Evolutionary conservation across 345 rosid genomes (phyloP), one percentile per base, ranked within the genome.

Genomic region (Diplotaxis tenuifolia): DNA sequence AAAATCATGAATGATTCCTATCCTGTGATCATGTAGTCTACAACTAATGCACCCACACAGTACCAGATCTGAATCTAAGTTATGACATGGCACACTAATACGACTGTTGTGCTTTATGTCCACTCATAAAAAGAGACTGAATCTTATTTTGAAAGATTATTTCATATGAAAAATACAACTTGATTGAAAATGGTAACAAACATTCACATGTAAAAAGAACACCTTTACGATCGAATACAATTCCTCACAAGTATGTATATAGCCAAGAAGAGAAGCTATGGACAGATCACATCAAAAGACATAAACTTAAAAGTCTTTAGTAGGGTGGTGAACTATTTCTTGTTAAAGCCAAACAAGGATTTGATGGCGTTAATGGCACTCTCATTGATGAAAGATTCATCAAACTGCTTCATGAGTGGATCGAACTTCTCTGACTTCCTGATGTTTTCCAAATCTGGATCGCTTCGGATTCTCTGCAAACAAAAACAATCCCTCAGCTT

Each of bases 361-460:
- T 92, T 95, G 68, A 95, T 87, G 71, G 97, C 99, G 62, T 92
- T 85, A 74, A 95, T 82, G 70, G 99, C 97, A 61, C 83, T 88
- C 85, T 92, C 96, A 10, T 95, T 92, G 88, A 92, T 92, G 75
- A 90, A 95, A 7, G 99, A 92, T 80, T 95, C 99, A 14, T 95
- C 99, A 27, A 84, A 95, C 72, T 84, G 85, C 81, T 90, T 90
- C 75, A 92, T 60, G 40, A 95, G 89, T 62, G 82, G 75, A 19
- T 95, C 88, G 4, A 95, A 92, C 40, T 86, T 86, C 75, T 84
- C 79, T 0, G 92, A 84, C 1, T 70, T 76, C 78, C 97, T 88
- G 18, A 92, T 5, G 62, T 83, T 87, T 64, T 69, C 86, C 5
- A 95, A 76, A 73, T 95, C 99, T 23, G 99, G 97, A 82, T 95